Evolutionary conservation across 352 stramenopile genomes (phyloP).

Genomic region (Blastocystis sp.): DNA sequence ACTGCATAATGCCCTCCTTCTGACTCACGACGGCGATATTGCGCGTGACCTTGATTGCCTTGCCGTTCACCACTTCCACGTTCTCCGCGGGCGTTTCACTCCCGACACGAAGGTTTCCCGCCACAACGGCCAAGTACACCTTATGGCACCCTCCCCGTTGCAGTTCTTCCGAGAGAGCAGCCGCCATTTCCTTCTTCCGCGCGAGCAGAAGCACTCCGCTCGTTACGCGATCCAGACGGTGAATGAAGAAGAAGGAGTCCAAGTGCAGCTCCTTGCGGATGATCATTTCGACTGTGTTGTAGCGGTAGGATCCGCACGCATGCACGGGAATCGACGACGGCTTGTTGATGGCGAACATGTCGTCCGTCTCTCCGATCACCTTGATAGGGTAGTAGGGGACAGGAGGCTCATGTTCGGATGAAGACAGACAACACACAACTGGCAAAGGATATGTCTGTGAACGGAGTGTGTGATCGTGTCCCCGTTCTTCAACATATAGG

Average conservation of each 20-base stretch:
- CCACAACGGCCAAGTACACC: conserved; percentile 45
- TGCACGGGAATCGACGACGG: conserved; percentile 57
- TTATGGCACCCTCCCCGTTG: conserved; percentile 37
- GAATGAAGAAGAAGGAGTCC: conserved; percentile 50
- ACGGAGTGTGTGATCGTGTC: conserved; percentile 58
- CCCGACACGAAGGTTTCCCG: not conserved
- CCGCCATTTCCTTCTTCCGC: conserved; percentile 14
- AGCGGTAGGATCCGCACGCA: conserved; percentile 55
- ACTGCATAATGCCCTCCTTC: conserved; percentile 47
- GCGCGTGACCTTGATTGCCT: not conserved
- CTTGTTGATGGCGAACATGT: conserved; percentile 62
- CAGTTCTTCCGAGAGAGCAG: not conserved
- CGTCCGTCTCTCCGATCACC: conserved; percentile 56
- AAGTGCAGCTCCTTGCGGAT: conserved; percentile 27
- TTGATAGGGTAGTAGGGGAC: conserved; percentile 33
- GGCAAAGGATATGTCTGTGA: conserved; percentile 24
- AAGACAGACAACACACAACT: not conserved
- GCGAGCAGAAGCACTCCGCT: conserved; percentile 57
- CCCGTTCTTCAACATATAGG: conserved; percentile 60
- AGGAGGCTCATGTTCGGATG: conserved; percentile 32
- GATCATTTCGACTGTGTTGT: conserved; percentile 68
- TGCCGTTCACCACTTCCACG: not conserved
- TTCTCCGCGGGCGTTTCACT: not conserved
- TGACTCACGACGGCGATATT: conserved; percentile 60
- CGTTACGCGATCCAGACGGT: conserved; percentile 65